Evolutionary conservation across 768 basidiomycete genomes (phyloP).

Genomic region (Suillus paluster): DNA sequence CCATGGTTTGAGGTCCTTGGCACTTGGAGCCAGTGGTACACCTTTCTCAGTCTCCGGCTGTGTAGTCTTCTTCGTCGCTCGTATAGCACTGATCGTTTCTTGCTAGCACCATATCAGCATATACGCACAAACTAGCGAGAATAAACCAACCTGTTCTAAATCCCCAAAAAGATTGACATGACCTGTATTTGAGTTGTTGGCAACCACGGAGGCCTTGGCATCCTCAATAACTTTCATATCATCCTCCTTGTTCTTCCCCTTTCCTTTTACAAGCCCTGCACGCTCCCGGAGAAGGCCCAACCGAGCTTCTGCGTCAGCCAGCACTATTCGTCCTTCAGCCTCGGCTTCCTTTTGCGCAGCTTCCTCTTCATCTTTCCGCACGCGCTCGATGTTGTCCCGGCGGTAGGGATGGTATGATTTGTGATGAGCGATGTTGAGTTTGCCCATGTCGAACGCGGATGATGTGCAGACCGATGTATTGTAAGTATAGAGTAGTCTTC

Average conservation of each 20-base stretch:
- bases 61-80: conserved; percentile 51
- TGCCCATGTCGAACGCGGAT: conserved; percentile 57
- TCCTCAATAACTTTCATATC: conserved; percentile 24
- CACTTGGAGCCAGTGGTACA: conserved; percentile 71
- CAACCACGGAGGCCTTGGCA: conserved; percentile 35
- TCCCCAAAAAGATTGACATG: conserved; percentile 89
- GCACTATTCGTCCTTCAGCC: conserved; percentile 71
- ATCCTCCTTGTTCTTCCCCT: conserved; percentile 44
- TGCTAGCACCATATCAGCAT: conserved; percentile 36
- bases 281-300: conserved; percentile 65
- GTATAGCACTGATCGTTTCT: conserved; percentile 49
- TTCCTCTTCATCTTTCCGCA: conserved; percentile 82
- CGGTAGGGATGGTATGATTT: conserved; percentile 91
- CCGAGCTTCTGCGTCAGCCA: conserved; percentile 84
- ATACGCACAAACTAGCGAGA: conserved; percentile 7
- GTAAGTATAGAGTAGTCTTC: too few species aligned
- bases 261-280: conserved; percentile 50
- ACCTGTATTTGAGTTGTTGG: conserved; percentile 46
- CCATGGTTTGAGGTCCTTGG: conserved; percentile 84
- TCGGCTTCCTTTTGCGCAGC: conserved; percentile 66
- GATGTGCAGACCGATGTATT: conserved; percentile 12
- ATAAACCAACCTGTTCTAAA: conserved; percentile 62
- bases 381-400: conserved; percentile 81
- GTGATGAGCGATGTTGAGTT: conserved; percentile 89
- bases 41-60: conserved; percentile 69